Evolutionary conservation across 371 early-diverging fungal species (phyloP).

Genomic region (Lichtheimia ramosa): DNA sequence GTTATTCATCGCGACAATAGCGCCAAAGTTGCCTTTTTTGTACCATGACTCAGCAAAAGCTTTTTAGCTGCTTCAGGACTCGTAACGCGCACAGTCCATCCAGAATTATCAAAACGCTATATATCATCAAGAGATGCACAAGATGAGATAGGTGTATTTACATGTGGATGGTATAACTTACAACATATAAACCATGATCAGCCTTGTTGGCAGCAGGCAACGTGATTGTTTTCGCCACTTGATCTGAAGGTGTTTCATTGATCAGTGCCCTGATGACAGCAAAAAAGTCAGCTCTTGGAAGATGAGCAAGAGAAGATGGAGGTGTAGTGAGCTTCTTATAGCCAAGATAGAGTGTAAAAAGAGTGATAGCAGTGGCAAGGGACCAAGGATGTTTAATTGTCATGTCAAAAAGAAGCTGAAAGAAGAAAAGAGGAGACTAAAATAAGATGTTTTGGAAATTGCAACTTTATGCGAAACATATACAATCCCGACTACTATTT

Average conservation of each 20-base stretch:
- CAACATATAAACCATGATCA: conserved; percentile 8
- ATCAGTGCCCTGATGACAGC: background rate
- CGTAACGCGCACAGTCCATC: conserved; percentile 23
- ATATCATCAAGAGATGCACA: too few relatives aligned
- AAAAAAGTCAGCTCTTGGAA: conserved; percentile 12
- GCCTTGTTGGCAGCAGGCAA: conserved; percentile 7
- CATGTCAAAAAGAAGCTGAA: too few relatives aligned
- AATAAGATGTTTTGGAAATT: too few relatives aligned
- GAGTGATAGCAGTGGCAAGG: background rate
- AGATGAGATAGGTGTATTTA: too few relatives aligned
- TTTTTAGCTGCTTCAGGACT: conserved; percentile 21
- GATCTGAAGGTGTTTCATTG: conserved; percentile 1
- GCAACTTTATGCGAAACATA: too few relatives aligned
- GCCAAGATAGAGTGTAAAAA: background rate
- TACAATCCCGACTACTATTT: too few relatives aligned
- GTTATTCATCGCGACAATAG: too few relatives aligned
- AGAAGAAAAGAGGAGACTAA: too few relatives aligned
- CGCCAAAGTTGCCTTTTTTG: conserved; percentile 11
- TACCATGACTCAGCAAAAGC: conserved; percentile 8
- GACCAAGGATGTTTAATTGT: background rate
- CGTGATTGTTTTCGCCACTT: conserved; percentile 2
- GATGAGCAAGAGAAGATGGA: conserved; percentile 7
- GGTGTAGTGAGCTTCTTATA: conserved; percentile 4
- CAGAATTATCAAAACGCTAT: conserved; percentile 7
- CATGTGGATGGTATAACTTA: background rate